Evolutionary conservation across 768 basidiomycete genomes (phyloP), one percentile per base, ranked within the genome.

Genomic region (Amanita jacksonii): DNA sequence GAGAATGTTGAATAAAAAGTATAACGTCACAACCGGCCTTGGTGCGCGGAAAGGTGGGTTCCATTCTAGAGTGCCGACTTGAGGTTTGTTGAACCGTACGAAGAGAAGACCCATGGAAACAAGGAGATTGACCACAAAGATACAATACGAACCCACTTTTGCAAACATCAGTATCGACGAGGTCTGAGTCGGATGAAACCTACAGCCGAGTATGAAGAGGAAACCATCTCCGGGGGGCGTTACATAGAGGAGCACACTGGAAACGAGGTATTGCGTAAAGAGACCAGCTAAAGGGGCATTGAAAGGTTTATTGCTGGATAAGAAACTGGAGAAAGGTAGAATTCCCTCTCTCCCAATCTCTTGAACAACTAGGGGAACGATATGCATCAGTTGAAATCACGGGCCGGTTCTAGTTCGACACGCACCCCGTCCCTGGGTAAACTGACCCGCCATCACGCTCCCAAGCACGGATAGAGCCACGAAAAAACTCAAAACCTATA

Each of bases 161-260:
- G n/a, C n/a, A n/a, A n/a, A n/a, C n/a, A n/a, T n/a, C n/a, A n/a
- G n/a, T n/a, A n/a, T n/a, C n/a, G n/a, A n/a, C 27, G 27, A 10
- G 4, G 8, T 15, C 25, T 19, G 31, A 32, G n/a, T 32, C 4
- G 31, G 31, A 3, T 32, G 16, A 4, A 10, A 57, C 80, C 49
- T 41, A 81, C 83, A 55, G 52, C 75, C 81, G 45, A 83, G 67
- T 52, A 79, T 68, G 59, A 88, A 85, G 23, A 77, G 66, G 53
- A 84, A 88, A 0, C 81, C 81, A 51, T 87, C 85, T 2, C 86
- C 84, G 0, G 81, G 71, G 0, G 85, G 85, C 0, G 79, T 67
- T 1, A 67, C 66, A 5, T 76, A 51, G 37, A 81, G 63, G 45
- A 82, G 64, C 8, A 69, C 50, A 16, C 73, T 68, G 0, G 80